Percentiles rank a stretch among this genome's conserved stretches.
Evolutionary conservation across 192 early-diverging fungal species (phyloP).

Genomic region (Entomortierella lignicola): DNA sequence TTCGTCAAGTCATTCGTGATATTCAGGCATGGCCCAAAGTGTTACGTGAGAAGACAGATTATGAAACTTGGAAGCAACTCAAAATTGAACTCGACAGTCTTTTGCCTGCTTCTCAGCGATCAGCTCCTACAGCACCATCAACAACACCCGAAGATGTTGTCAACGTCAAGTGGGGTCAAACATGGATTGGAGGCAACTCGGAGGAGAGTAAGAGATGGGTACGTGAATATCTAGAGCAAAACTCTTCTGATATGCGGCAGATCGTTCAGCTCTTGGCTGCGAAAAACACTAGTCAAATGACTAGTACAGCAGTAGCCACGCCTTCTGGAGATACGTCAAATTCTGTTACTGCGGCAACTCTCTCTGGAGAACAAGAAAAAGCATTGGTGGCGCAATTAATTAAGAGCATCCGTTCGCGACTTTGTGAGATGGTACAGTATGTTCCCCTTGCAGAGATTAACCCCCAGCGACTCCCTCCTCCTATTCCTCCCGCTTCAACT

Average conservation of each 20-base stretch:
- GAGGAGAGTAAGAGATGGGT: conserved; percentile 51
- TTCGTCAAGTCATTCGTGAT: conserved; percentile 27
- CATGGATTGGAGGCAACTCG: conserved; percentile 28
- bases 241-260: conserved; percentile 30
- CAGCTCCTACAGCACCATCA: background rate
- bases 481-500: background rate
- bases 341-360: background rate
- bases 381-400: conserved; percentile 7
- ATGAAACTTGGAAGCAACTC: conserved; percentile 28
- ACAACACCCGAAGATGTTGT: background rate
- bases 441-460: conserved; percentile 44
- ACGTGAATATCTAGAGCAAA: conserved; percentile 41
- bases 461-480: conserved; percentile 33
- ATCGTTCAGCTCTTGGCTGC: conserved; percentile 9
- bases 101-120: conserved; percentile 8
- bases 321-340: background rate
- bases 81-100: conserved; percentile 48
- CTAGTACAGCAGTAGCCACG: background rate
- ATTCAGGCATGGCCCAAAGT: conserved; percentile 35
- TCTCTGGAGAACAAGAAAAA: conserved; percentile 7
- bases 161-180: conserved; percentile 34
- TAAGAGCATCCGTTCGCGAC: conserved; percentile 26
- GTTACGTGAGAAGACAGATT: conserved; percentile 20
- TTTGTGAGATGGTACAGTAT: conserved; percentile 43
- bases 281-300: background rate